Evolutionary conservation across 2,329 filamentous ascomycete genomes (phyloP), one percentile per base, ranked within the genome.

Genomic region (Aureobasidium pullulans): DNA sequence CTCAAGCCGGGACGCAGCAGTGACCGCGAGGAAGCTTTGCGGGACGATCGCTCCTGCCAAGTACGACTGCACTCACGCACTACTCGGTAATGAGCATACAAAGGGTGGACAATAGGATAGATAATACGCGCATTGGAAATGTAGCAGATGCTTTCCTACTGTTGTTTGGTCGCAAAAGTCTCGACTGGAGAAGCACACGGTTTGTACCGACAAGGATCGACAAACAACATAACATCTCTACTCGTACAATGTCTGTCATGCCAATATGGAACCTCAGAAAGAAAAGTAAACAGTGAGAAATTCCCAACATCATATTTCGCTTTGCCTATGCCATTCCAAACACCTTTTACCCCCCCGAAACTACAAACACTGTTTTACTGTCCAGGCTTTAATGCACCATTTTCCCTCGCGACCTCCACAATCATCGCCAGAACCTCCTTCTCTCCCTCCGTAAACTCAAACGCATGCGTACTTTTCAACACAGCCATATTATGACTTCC

Each of bases 401-500:
- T 49, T 4, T 62, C 60, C 43, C 61, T 63, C 15, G 66, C 66
- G 19, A 65, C 11, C 10, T 62, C 62, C 31, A 73, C 62, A 56
- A 74, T 70, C 66, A 69, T 70, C 9, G 66, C 60, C 37, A 74
- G 29, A 3, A 68, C 62, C 10, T 59, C 57, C 42, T 64, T 62
- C 52, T 73, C 70, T 13, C 62, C 49, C 3, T 64, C 56, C 5
- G 59, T 65, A 42, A 74, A 68, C 48, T 64, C 63, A 31, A 62
- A 62, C 0, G 65, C 60, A 29, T 67, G 53, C 9, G 66, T 64
- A n/a, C 68, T 65, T 23, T 69, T 70, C 48, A 74, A 59, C 54
- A 71, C 73, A 49, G 69, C 71, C 59, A 73, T 67, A 59, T 73
- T 73, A n/a, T 68, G 67, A 10, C 65, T 62, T n/a, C 68, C 64